Evolutionary conservation across 495 filamentous ascomycete species (phyloP), one percentile per base, ranked within the genome.

Genomic region (Podospora tetraspora): DNA sequence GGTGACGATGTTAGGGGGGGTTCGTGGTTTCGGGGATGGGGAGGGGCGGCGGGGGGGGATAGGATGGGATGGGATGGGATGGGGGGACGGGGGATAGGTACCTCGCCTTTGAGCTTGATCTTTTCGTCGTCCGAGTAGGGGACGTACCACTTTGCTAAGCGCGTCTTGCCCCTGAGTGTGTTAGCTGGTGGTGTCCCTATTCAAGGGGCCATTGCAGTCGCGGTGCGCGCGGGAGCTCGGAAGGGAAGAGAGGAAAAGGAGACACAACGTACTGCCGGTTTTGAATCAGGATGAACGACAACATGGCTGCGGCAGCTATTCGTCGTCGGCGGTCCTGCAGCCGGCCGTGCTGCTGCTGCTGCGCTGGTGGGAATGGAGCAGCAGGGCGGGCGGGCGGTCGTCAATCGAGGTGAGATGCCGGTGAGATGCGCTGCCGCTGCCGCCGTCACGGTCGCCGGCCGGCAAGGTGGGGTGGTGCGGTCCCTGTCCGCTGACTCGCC

Each of bases 91-190:
- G 34, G 34, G 13, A 5, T 3, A 13, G 3, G 29, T 77, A 87
- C 86, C 79, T 96, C 92, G 84, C 92, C 92, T 76, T 99, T 98
- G 67, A 99, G 83, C 78, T 94, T 95, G 73, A 97, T 89, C 84
- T 97, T 97, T 77, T 97, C 92, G 78, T 96, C 93, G 83, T 97
- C 93, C 81, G 88, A 94, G 85, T 97, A 97, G 58, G 95, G 94
- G 70, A 92, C 91, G 83, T 99, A 99, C 94, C 94, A 99, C 83
- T 99, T 99, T 65, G 95, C 95, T 64, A 99, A 88, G 43, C 95
- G 91, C 73, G 95, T 99, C 83, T 99, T 99, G 80, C 95, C 95
- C 87, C 95, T 97, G 61, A 13, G 7, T 29, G 27, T 29, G 27
- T 64, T 13, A 34, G 62, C 29, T 64, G 32, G 37, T 23, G 19